phyloP scores from a whole-genome alignment of 306 rosid species.

The Adenanthera pavonina region DNA sequence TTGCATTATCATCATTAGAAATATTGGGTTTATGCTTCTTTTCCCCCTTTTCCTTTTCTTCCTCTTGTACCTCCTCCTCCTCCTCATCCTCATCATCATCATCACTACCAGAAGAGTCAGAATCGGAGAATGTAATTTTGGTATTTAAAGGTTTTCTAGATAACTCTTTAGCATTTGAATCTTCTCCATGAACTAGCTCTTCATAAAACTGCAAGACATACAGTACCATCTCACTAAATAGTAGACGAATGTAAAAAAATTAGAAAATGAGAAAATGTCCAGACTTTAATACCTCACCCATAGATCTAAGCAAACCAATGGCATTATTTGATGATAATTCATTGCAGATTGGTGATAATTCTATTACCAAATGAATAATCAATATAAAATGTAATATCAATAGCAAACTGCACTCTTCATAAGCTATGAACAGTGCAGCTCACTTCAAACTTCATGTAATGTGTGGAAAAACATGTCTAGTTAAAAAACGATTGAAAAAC shows the following conservation, averaged over 20 bases:
- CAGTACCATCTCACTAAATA: background rate
- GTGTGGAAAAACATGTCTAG: too few species aligned
- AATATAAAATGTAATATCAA: too few species aligned
- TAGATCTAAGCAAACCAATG: background rate
- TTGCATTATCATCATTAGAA: constrained; percentile 38
- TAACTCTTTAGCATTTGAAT: constrained; percentile 43
- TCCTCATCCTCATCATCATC: constrained; percentile 39
- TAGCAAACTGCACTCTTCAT: too few species aligned
- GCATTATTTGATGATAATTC: background rate
- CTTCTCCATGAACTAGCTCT: constrained; percentile 68
- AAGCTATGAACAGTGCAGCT: too few species aligned
- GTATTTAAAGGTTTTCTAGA: constrained; percentile 65
- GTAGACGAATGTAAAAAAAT: constrained; percentile 1
- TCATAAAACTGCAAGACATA: constrained; percentile 74
- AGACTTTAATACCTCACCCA: constrained; percentile 7
- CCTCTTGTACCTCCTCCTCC: constrained; percentile 34
- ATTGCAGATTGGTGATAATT: background rate
- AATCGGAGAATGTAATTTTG: constrained; percentile 77
- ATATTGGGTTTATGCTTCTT: constrained; percentile 50
- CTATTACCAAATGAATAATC: background rate
- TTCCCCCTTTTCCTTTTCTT: constrained; percentile 41
- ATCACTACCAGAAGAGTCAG: constrained; percentile 64
- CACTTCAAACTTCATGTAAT: too few species aligned
- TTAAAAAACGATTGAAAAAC: background rate
- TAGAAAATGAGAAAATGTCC: background rate